Percentiles rank a stretch among this genome's conserved stretches.
Evolutionary conservation across 2,329 filamentous ascomycete species (phyloP).

Genomic region (Diplodia sapinea): DNA sequence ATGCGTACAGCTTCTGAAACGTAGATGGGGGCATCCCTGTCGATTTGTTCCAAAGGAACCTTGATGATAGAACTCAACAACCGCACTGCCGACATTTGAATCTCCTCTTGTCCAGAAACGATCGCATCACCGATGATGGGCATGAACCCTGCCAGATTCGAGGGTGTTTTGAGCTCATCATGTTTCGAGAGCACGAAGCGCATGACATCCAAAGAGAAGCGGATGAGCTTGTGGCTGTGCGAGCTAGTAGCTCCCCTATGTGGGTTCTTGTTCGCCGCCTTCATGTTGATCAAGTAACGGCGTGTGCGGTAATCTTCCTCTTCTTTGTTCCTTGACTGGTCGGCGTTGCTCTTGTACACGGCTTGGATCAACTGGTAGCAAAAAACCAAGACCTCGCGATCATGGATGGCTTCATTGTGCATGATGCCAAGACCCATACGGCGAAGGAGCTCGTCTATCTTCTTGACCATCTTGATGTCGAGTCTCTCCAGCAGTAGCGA

Average conservation of each 20-base stretch:
- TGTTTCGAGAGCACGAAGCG: conserved; percentile 86
- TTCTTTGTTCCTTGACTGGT: conserved; percentile 32
- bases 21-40: conserved; percentile 76
- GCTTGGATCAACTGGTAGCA: conserved; percentile 94
- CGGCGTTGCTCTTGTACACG: conserved; percentile 70
- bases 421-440: conserved; percentile 83
- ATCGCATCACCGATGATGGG: conserved; percentile 88
- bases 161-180: conserved; percentile 76
- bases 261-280: conserved; percentile 75
- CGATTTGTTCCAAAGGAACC: conserved; percentile 74
- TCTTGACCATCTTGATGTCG: conserved; percentile 79
- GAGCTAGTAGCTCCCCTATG: conserved; percentile 75
- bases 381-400: conserved; percentile 85
- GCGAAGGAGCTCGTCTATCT: conserved; percentile 86
- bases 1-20: conserved; percentile 82
- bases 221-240: conserved; percentile 83
- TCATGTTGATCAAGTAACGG: conserved; percentile 79
- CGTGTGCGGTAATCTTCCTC: conserved; percentile 56
- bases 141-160: conserved; percentile 83
- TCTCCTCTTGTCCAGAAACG: conserved; percentile 84
- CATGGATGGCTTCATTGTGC: conserved; percentile 78
- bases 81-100: conserved; percentile 85
- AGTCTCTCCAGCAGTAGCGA: conserved; percentile 82
- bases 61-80: conserved; percentile 85
- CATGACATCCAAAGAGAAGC: conserved; percentile 86